Evolutionary conservation across 805 yeast species (phyloP).

Genomic region (Lachancea dasiensis): DNA sequence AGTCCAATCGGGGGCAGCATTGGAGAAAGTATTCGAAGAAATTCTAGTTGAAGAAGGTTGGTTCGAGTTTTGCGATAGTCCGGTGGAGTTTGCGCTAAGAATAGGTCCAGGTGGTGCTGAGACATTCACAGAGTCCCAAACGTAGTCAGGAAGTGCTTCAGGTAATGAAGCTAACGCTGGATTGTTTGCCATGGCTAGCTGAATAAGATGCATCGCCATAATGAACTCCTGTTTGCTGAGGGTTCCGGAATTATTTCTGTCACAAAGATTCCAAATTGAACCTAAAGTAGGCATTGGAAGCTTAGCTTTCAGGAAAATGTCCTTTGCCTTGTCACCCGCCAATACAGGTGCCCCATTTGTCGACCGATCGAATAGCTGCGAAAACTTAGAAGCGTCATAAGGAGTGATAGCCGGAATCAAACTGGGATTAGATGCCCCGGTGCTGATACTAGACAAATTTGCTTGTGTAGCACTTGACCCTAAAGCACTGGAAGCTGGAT

Average conservation of each 20-base stretch:
- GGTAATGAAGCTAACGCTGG: conserved; percentile 56
- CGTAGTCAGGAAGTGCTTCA: conserved; percentile 36
- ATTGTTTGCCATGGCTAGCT: conserved; percentile 53
- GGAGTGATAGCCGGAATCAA: conserved; percentile 48
- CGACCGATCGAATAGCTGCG: conserved; percentile 68
- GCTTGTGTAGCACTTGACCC: conserved; percentile 43
- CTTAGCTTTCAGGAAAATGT: conserved; percentile 82
- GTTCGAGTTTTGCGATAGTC: conserved; percentile 22
- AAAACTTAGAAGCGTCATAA: conserved; percentile 55
- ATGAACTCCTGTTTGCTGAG: conserved; percentile 72
- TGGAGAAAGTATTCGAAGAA: conserved; percentile 31
- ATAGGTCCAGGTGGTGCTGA: conserved; percentile 20
- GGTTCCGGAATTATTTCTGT: conserved; percentile 65
- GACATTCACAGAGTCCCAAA: conserved; percentile 35
- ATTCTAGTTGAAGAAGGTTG: conserved; percentile 32
- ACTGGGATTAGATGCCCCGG: conserved; percentile 18
- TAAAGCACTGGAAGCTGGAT: conserved; percentile 28
- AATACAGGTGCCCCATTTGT: conserved; percentile 44
- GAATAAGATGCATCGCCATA: conserved; percentile 93
- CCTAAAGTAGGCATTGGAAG: conserved; percentile 73
- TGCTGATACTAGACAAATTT: conserved; percentile 9
- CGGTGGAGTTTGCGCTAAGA: conserved; percentile 26
- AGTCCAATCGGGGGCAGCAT: conserved; percentile 53
- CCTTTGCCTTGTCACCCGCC: conserved; percentile 75
- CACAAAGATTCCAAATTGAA: conserved; percentile 85